Conservation (phyloP, 2,329 filamentous ascomycete genomes). For the Fusarium sp. region DNA sequence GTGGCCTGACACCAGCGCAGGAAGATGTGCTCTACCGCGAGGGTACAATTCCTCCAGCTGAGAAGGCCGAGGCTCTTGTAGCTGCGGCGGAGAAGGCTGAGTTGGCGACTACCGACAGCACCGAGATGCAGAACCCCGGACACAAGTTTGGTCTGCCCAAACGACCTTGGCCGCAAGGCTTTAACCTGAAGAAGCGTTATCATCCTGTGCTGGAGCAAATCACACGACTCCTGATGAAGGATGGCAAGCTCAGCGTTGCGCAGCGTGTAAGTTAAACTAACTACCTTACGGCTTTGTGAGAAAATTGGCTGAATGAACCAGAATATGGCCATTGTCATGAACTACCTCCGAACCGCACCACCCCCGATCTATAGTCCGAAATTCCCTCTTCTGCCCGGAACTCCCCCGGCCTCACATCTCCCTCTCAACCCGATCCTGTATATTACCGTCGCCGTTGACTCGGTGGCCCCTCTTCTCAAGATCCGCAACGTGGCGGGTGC, state of each 20-base stretch:
- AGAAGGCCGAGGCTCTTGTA: constrained; percentile 52
- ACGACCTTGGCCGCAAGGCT: constrained; percentile 72
- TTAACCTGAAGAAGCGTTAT: constrained; percentile 84
- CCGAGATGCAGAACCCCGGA: constrained; percentile 62
- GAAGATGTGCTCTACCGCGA: constrained; percentile 60
- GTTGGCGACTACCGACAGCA: constrained; percentile 31
- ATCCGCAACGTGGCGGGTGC: constrained; percentile 82
- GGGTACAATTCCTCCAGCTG: constrained; percentile 58
- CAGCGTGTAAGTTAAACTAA: constrained; percentile 76
- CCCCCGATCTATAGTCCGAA: constrained; percentile 81
- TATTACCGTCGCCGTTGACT: constrained; percentile 91
- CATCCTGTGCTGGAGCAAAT: constrained; percentile 88
- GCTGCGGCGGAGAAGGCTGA: constrained; percentile 43
- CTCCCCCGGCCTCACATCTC: constrained; percentile 82
- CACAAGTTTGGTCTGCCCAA: constrained; percentile 84
- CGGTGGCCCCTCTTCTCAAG: constrained; percentile 88
- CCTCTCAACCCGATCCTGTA: constrained; percentile 92
- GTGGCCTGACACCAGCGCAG: constrained; percentile 60
- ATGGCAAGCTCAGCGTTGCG: constrained; percentile 92
- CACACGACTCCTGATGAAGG: constrained; percentile 89
- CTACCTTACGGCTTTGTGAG: not conserved
- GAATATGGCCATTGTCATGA: constrained; percentile 89
- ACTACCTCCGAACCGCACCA: constrained; percentile 85
- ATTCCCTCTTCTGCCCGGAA: constrained; percentile 80
- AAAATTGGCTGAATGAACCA: constrained; percentile 55